Base-by-base conservation (phyloP, 805 yeast genomes). In the Debaryomyces hansenii region DNA sequence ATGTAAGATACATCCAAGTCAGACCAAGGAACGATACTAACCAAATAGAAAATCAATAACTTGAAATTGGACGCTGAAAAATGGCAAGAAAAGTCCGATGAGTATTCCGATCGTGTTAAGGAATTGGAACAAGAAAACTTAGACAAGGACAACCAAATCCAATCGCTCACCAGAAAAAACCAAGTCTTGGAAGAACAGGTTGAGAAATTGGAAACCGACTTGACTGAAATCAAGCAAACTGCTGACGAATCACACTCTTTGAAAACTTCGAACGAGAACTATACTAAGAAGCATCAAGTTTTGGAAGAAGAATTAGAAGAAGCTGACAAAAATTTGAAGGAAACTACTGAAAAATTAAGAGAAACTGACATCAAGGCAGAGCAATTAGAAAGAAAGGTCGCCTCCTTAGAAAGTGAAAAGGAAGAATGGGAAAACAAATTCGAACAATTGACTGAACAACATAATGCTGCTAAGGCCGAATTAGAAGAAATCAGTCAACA, bases 41-140 rank as follows among this genome's bases (percentile, higher is more conserved):
- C 42, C 8, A 24, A 38, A 11, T 54, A 88, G 95, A 90, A 90
- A 82, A 77, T 90, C 75, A 85, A 77, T 79, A 84, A 84, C 72
- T 83, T 94, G 70, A 91, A 92, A 75, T 78, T 88, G 62, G 98
- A 94, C 67, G 92, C 96, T 57, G 99, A 94, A 77, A 78, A 85
- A 60, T 95, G 99, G 90, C 97, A 92, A 77, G 97, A 90, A 69
- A 89, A 90, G 78, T 85, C 94, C 51, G 99, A 94, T 64, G 96
- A 88, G 61, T 80, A 87, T 61, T 72, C 83, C 51, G 83, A 78
- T 53, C 84, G 84, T 68, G 83, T 87, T 74, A 94, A 91, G 79
- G 85, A 79, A 64, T 79, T 92, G 69, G 98, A 92, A 72, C 97
- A 92, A 75, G 96, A 90, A 64, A 80, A 81, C 65, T 77, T 88